Percentiles rank a stretch among this genome's conserved stretches.
Conservation (phyloP, 768 basidiomycete genomes). For the Clavulina sp. region DNA sequence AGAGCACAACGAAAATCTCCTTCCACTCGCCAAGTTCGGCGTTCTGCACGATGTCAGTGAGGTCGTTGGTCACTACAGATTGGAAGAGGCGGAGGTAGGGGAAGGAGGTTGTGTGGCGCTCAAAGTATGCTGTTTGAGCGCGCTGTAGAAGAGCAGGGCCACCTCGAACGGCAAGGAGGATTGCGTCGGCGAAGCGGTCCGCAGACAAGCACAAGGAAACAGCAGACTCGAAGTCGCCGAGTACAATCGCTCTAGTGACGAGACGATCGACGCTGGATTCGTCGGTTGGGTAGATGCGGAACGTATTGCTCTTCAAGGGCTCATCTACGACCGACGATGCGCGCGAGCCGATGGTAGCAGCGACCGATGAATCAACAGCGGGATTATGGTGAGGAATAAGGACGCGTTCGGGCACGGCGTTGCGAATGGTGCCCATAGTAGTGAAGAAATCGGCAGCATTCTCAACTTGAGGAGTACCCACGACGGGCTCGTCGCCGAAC, state of each 20-base stretch:
- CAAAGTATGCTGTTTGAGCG: constrained; percentile 90
- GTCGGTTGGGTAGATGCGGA: constrained; percentile 76
- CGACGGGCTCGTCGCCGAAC: constrained; percentile 59
- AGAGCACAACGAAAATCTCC: constrained; percentile 90
- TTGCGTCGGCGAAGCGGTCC: constrained; percentile 85
- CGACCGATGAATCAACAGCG: constrained; percentile 73
- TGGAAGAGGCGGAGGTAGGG: constrained; percentile 92
- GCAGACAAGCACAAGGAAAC: constrained; percentile 80
- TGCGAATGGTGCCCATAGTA: constrained; percentile 40
- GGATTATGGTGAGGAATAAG: constrained; percentile 66
- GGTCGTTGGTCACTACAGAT: constrained; percentile 80
- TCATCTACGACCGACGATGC: constrained; percentile 61
- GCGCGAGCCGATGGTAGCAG: constrained; percentile 85
- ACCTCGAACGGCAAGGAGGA: constrained; percentile 81
- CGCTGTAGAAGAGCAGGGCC: constrained; percentile 70
- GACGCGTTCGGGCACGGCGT: constrained; percentile 27
- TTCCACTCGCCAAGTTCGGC: constrained; percentile 90
- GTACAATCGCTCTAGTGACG: constrained; percentile 80
- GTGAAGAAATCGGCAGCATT: constrained; percentile 80
- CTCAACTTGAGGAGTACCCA: constrained; percentile 47
- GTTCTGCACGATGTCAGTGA: constrained; percentile 88
- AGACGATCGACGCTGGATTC: constrained; percentile 78
- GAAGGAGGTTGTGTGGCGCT: constrained; percentile 48
- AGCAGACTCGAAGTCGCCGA: constrained; percentile 90
- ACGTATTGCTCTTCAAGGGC: constrained; percentile 56